Base-by-base conservation (phyloP, 352 stramenopile genomes). In the Phytophthora citricola region DNA sequence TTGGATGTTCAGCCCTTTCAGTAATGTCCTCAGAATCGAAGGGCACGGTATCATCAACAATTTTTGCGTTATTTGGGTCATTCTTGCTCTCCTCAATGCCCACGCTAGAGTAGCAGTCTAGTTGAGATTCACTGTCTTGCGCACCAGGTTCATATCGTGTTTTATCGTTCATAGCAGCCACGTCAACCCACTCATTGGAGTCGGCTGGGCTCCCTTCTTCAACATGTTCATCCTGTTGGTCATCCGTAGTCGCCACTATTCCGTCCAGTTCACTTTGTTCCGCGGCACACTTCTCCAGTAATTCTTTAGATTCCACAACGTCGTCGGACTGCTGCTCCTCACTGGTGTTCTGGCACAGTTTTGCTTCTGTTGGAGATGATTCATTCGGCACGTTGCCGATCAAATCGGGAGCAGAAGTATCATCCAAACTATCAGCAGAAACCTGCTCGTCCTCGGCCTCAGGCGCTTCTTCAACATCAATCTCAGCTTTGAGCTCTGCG, bases 351-450 rank as follows among this genome's bases (percentile, higher is more conserved):
- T 44, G 40, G 10, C 1, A 39, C 9, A 26, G 15, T 27, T 0
- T 20, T 29, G n/a, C 14, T 36, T 66, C 63, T 51, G 20, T 17
- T 49, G 14, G 24, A n/a, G 22, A 20, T 24, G 34, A 36, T 51
- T 66, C 63, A 9, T 38, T 58, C 14, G 27, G 38, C 61, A 69
- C 38, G 29, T 58, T 53, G 40, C 55, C 49, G 24, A 24, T 43
- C 6, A 8, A 38, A n/a, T 44, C 15, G 22, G 17, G 14, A 11
- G 9, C 32, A 26, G 27, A 15, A 3, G 5, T 22, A 2, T 29
- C 58, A 59, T 4, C 41, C 10, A 43, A 3, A 41, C 11, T 39
- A 15, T 46, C 40, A 7, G 44, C 40, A 4, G 1, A 4, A 10
- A 36, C 32, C n/a, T 29, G 46, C 26, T 50, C 36, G 36, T 39